phyloP scores from a whole-genome alignment of 805 yeast genomes.

The Blastobotrys attinorum region DNA sequence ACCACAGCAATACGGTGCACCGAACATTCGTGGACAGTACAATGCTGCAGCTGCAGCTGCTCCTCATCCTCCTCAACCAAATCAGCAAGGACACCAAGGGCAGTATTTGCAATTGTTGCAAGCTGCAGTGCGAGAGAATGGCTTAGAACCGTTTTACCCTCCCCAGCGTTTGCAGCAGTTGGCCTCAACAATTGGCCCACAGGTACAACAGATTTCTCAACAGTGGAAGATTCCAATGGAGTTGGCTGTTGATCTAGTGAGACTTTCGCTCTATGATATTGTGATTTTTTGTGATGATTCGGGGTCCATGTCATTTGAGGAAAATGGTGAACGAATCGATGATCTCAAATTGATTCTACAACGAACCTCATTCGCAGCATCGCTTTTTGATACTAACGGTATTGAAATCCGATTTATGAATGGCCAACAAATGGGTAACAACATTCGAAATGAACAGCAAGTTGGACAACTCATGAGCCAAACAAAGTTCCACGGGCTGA shows the following conservation, averaged over 20 bases:
- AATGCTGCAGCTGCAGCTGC: constrained; percentile 1
- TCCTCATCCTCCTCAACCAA: constrained; percentile 3
- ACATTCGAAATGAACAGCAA: constrained; percentile 20
- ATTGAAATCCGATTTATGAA: constrained; percentile 28
- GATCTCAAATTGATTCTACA: constrained; percentile 25
- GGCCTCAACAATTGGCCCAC: constrained; percentile 18
- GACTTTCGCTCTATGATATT: constrained; percentile 26
- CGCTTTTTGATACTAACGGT: constrained; percentile 26
- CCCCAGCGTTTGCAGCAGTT: constrained; percentile 24
- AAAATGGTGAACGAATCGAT: constrained; percentile 27
- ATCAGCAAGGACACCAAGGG: constrained; percentile 7
- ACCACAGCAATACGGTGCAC: constrained; percentile 7
- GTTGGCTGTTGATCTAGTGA: constrained; percentile 24
- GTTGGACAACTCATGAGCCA: constrained; percentile 18
- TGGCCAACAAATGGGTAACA: constrained; percentile 19
- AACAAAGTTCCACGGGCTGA: constrained; percentile 22
- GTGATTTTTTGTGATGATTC: constrained; percentile 27
- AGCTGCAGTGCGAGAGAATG: constrained; percentile 22
- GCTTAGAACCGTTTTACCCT: constrained; percentile 23
- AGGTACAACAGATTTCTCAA: constrained; percentile 17
- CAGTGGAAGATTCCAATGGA: constrained; percentile 25
- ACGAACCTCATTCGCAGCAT: constrained; percentile 24
- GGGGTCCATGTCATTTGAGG: constrained; percentile 29
- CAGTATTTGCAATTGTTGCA: constrained; percentile 17
- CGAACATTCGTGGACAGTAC: not conserved